Conservation (phyloP, 2,329 filamentous ascomycete species). For the Coniochaeta sp. region DNA sequence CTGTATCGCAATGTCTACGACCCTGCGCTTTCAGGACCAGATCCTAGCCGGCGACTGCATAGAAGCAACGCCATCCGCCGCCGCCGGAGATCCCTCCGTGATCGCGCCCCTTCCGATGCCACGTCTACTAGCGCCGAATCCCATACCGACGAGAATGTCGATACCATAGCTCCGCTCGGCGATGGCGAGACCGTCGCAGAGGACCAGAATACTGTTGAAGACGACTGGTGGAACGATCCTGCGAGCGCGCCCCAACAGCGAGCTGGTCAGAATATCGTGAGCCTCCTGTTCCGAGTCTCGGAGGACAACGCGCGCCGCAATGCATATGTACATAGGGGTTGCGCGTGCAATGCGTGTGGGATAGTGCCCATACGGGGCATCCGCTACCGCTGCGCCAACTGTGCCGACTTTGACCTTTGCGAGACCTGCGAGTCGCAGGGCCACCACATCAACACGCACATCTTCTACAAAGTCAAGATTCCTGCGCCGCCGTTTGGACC, state of each 20-base stretch:
- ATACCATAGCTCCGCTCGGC: slow-evolving; percentile 19
- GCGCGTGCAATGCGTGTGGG: slow-evolving; percentile 84
- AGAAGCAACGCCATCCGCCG: slow-evolving; percentile 62
- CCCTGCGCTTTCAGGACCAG: slow-evolving; percentile 14
- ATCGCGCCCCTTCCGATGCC: slow-evolving; percentile 26
- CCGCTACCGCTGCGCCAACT: slow-evolving; percentile 91
- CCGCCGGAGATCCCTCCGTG: slow-evolving; percentile 15
- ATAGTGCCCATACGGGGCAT: slow-evolving; percentile 85
- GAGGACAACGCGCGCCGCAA: slow-evolving; percentile 86
- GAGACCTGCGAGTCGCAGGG: slow-evolving; percentile 80
- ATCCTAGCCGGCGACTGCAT: slow-evolving; percentile 37
- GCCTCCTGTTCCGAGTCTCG: slow-evolving; percentile 82
- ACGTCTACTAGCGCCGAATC: slow-evolving; percentile 33
- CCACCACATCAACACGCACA: slow-evolving; percentile 78
- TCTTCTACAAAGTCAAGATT: slow-evolving; percentile 93
- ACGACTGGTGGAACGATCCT: slow-evolving; percentile 46
- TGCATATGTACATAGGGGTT: slow-evolving; percentile 86
- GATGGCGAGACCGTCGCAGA: slow-evolving; percentile 26
- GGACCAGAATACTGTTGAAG: slow-evolving; percentile 25
- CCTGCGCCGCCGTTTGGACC: slow-evolving; percentile 80
- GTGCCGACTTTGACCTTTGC: slow-evolving; percentile 91
- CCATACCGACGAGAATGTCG: slow-evolving; percentile 35
- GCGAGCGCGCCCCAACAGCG: slow-evolving; percentile 32
- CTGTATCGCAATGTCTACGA: slow-evolving; percentile 34
- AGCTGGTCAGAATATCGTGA: slow-evolving; percentile 73